Evolutionary conservation across 208 protist genomes (phyloP), one percentile per base, ranked within the genome.

Genomic region (Leishmania turanica): DNA sequence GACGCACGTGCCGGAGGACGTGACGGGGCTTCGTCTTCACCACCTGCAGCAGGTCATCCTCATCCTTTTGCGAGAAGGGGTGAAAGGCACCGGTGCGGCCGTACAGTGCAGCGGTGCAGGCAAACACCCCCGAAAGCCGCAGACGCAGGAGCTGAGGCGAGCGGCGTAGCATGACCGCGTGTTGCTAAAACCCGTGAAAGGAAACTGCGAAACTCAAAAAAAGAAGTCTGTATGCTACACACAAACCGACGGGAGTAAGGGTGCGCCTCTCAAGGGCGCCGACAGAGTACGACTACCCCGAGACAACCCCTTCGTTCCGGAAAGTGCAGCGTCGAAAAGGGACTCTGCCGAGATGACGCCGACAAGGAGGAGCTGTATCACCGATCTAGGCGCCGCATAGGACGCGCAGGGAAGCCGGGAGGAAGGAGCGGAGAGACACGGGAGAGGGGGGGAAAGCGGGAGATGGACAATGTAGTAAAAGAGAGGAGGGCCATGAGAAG

Each of bases 11-110:
- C 69, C 93, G 93, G 21, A 97, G 88, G 31, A 97, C 95, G 81
- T 97, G 95, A 0, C 91, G 88, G n/a, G 95, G 93, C 84, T 95
- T 95, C 27, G 95, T 96, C 49, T 92, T 96, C 49, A 98, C 88
- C 9, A 96, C 90, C 54, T 88, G 81, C 21, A 96, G 87, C 15
- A 98, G 88, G 54, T 98, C 92, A 45, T 97, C 91, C 68, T 97
- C 95, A 71, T 97, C 95, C 53, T 94, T 90, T 75, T 93, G 87
- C 4, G 91, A 92, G 79, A 97, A 97, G 3, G 95, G 93, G 51
- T 95, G 93, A 74, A 98, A 98, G 9, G 89, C 90, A 31, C 84
- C 58, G 9, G 84, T 62, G 21, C 78, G 85, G 53, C 78, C 31
- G 2, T 42, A 21, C 4, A 78, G 75, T 17, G 68, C 21, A 51